Base-by-base conservation (phyloP, 169 alveolate genomes). In the Plasmodium gonderi region DNA sequence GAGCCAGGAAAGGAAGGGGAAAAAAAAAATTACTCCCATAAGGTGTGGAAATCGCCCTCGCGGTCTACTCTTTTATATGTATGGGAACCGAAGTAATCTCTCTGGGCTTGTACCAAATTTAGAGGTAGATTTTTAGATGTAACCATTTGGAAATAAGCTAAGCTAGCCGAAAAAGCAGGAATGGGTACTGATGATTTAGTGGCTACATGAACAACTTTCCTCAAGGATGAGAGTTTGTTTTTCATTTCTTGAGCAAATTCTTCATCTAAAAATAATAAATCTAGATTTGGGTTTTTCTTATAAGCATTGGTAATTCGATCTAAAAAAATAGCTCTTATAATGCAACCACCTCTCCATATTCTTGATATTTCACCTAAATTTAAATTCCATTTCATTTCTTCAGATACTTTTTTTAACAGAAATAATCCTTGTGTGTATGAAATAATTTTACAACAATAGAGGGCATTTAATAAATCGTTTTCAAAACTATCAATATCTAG, bases 41-140 rank as follows among this genome's bases (percentile, higher is more conserved):
- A 26, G 60, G 95, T 79, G 79, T 96, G 97, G 79, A 79, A 90
- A 26, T 89, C 91, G 26, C 97, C 97, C n/a, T 92, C 96, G 23
- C 67, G 77, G 89, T 95, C 97, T 6, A 38, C 82, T 72, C 97
- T 90, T 42, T 91, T 92, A 92, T 94, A 97, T 38, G 95, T 89
- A 91, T 97, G 98, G 4, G 98, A 85, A 12, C 98, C 98, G 80
- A 97, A 97, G 80, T 67, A 95, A 91, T 97, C 98, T 36, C 98
- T 91, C 68, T 97, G 98, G 17, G 98, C 98, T 75, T 97, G 98
- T 11, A 96, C 94, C 74, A 97, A 94, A 81, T 89, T 96, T 68
- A 91, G 91, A 72, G 93, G 97, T 87, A 90, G 85, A 68, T 91
- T 79, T 69, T 80, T 45, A 11, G 96, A 92, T 42, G 96, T 87